These are phyloP conservation scores for Scopulariopsis brevicaulis DNA, from an alignment of 2,329 filamentous ascomycete genomes.

Conservation along the genomic window DNA sequence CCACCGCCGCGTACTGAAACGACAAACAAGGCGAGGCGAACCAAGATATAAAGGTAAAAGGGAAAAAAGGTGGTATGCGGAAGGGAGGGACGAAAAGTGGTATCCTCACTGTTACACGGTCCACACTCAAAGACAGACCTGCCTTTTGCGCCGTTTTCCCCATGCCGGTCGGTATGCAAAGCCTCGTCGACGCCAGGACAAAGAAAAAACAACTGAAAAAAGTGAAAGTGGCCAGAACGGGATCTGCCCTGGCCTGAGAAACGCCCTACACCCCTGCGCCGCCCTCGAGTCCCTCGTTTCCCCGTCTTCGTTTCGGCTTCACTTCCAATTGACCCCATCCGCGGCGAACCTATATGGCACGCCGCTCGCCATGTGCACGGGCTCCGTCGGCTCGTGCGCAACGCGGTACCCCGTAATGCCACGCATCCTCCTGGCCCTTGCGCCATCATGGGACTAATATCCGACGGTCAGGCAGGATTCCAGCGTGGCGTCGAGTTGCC, in stretches of 20 bases:
- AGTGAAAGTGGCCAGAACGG: not conserved
- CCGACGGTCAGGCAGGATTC: slow-evolving; percentile 42
- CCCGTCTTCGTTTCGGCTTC: not conserved
- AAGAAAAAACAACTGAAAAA: not conserved
- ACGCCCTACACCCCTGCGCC: slow-evolving; percentile 2
- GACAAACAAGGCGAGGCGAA: no score
- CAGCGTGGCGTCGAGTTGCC: slow-evolving; percentile 42
- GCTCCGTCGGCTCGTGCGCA: not conserved
- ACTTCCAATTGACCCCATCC: not conserved
- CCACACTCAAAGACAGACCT: not conserved
- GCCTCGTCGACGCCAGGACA: not conserved
- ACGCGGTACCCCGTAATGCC: not conserved
- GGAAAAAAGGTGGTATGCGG: not conserved
- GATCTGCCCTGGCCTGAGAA: not conserved
- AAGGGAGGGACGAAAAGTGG: not conserved
- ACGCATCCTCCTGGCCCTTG: not conserved
- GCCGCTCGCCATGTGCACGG: no score
- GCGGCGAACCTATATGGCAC: not conserved
- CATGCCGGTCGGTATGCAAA: not conserved
- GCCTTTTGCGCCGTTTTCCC: not conserved
- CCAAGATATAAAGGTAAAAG: not conserved
- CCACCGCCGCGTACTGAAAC: not conserved
- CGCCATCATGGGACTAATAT: slow-evolving; percentile 10
- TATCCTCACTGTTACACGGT: not conserved
- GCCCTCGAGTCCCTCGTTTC: not conserved